Base-by-base conservation (phyloP, 2,329 filamentous ascomycete species). In the Pyrenophora seminiperda region DNA sequence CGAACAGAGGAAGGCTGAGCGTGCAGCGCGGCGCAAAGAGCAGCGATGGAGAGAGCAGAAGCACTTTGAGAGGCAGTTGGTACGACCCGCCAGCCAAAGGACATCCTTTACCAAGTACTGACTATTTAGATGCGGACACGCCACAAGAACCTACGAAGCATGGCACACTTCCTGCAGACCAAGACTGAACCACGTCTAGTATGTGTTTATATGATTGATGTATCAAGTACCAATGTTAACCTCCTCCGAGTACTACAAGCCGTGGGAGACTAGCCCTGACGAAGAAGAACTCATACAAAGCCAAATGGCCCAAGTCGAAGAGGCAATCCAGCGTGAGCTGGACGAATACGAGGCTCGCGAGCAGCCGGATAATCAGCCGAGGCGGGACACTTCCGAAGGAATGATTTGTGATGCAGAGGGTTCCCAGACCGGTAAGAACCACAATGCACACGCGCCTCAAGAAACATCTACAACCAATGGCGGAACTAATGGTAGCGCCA, bases 121-220 rank as follows among this genome's bases (percentile, higher is more conserved):
- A 62, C 67, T 72, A 48, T 31, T 22, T 53, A 93, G 89, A 89
- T 96, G 88, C 81, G 79, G 47, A 82, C 85, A 39, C 84, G 85
- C 47, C 92, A 97, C 72, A 76, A 80, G 42, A 90, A 89, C 65
- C 77, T 91, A 75, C 76, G 89, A 36, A 81, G 86, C 19, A 82
- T 80, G 74, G 91, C 93, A 22, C 82, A 83, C 46, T 93, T 87
- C 65, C 75, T 97, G 40, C 79, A 80, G 58, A 97, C 93, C 4
- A 84, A 77, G 59, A 77, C 86, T 31, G 79, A 86, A 62, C 93
- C 93, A 2, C 82, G 77, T 58, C 77, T 97, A 65, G 91, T 96
- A 79, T 68, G 88, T 79, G 22, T 14, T 40, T 10, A 24, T 31
- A 24, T 34, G 14, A 46, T 18, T 15, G 20, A 6, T 22, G 5